These are phyloP conservation scores for Bisporella sp. DNA, from an alignment of 2,329 filamentous ascomycete species.

Conservation along the genomic window DNA sequence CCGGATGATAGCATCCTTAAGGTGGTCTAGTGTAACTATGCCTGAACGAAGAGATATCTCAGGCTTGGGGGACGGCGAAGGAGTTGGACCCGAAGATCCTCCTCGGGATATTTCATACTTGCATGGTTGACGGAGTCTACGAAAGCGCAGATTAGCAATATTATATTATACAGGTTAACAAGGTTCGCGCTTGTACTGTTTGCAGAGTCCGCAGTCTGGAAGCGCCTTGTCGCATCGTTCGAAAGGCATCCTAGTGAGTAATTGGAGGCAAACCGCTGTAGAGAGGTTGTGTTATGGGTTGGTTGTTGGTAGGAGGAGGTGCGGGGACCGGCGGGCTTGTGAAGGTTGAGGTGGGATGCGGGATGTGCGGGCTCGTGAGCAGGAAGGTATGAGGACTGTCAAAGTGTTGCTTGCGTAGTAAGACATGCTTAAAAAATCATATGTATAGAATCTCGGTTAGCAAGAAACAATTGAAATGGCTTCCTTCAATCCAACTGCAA, in stretches of 20 bases:
- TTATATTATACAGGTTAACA: conserved; percentile 1
- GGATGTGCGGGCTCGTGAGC: too few species aligned
- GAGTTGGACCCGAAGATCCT: conserved; percentile 7
- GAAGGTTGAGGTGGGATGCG: background rate
- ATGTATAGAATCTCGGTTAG: too few species aligned
- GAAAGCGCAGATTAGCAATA: conserved; percentile 8
- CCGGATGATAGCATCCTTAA: conserved; percentile 12
- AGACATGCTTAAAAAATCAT: too few species aligned
- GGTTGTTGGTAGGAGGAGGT: conserved; percentile 3
- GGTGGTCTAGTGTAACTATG: conserved; percentile 5
- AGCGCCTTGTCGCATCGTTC: conserved; percentile 13
- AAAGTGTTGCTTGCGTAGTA: too few species aligned
- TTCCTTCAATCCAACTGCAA: too few species aligned
- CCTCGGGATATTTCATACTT: conserved; percentile 6
- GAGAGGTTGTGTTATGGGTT: background rate
- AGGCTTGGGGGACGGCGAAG: conserved; percentile 6
- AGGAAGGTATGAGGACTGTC: too few species aligned
- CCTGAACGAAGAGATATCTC: conserved; percentile 3
- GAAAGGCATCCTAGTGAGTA: conserved; percentile 7
- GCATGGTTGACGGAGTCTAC: conserved; percentile 11
- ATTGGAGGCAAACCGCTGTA: background rate
- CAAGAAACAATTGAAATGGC: too few species aligned
- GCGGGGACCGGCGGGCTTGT: conserved; percentile 10
- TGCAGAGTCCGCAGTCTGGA: conserved; percentile 14
- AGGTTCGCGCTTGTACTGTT: conserved; percentile 8